phyloP scores from a whole-genome alignment of 768 basidiomycete species.

The Rhizopogon vulgaris region DNA sequence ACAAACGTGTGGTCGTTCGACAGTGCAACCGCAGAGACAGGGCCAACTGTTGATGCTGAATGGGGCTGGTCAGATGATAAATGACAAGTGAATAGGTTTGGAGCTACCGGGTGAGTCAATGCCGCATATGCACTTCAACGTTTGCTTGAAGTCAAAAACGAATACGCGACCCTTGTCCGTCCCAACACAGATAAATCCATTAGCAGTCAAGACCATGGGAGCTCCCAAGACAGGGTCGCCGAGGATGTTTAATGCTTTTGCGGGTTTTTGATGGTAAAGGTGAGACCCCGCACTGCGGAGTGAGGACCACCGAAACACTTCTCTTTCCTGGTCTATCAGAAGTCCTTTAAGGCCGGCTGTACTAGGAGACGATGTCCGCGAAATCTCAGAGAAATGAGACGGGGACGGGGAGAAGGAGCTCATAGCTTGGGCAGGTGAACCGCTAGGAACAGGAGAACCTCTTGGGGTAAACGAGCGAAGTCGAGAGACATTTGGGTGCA shows the following conservation, averaged over 20 bases:
- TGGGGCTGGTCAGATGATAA: constrained; percentile 14
- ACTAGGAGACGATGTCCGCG: constrained; percentile 58
- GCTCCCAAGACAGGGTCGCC: constrained; percentile 52
- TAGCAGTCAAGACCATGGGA: constrained; percentile 79
- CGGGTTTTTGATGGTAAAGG: constrained; percentile 44
- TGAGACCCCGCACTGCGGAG: constrained; percentile 54
- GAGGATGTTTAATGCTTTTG: constrained; percentile 58
- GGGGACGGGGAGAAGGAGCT: constrained; percentile 46
- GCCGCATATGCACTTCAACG: constrained; percentile 73
- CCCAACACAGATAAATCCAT: constrained; percentile 86
- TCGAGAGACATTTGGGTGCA: constrained; percentile 75
- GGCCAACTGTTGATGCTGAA: constrained; percentile 56
- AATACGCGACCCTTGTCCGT: constrained; percentile 71
- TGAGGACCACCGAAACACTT: constrained; percentile 74
- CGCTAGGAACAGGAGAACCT: constrained; percentile 34
- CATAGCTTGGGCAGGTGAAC: constrained; percentile 37
- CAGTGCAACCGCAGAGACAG: constrained; percentile 84
- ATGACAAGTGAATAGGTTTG: constrained; percentile 2
- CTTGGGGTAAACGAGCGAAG: constrained; percentile 64
- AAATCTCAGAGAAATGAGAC: constrained; percentile 67
- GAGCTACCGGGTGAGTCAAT: constrained; percentile 55
- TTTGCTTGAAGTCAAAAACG: constrained; percentile 90
- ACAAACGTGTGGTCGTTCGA: constrained; percentile 93
- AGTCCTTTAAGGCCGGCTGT: constrained; percentile 14
- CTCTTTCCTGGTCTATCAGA: constrained; percentile 29